A percentile compares a stretch with the other conserved stretches of the same genome.
Conservation (phyloP, 768 basidiomycete species). For the Tricholoma sp. region DNA sequence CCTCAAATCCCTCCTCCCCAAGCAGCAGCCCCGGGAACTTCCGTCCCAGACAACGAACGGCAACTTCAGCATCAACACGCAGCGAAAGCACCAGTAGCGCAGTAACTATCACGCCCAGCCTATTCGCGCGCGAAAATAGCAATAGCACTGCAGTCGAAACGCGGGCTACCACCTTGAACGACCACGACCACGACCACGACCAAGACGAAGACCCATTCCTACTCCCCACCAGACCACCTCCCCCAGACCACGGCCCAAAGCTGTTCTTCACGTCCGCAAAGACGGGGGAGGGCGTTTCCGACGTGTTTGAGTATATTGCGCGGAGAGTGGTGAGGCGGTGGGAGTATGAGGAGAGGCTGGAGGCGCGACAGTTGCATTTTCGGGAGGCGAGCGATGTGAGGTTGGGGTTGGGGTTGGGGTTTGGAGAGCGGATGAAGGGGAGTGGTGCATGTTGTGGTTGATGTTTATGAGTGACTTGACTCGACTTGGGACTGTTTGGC, state of each 20-base stretch:
- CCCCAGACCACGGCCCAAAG: slow-evolving; percentile 52
- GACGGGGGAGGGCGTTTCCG: slow-evolving; percentile 64
- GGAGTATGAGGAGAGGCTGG: slow-evolving; percentile 62
- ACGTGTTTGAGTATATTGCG: slow-evolving; percentile 77
- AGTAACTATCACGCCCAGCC: slow-evolving; percentile 55
- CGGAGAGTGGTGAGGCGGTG: slow-evolving; percentile 53
- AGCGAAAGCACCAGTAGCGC: slow-evolving; percentile 44
- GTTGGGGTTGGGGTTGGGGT: slow-evolving; percentile 34
- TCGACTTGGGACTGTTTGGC: too few relatives aligned
- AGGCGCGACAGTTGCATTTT: slow-evolving; percentile 37
- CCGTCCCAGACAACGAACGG: slow-evolving; percentile 16
- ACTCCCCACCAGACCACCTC: slow-evolving; percentile 22
- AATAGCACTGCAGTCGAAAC: slow-evolving; percentile 10
- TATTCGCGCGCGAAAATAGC: slow-evolving; percentile 38
- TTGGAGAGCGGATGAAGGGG: not conserved
- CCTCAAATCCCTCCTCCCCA: slow-evolving; percentile 17
- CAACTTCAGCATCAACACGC: slow-evolving; percentile 25
- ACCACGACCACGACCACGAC: slow-evolving; percentile 10
- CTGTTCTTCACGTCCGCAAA: slow-evolving; percentile 77
- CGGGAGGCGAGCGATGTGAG: slow-evolving; percentile 31
- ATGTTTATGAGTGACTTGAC: not conserved
- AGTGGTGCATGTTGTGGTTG: slow-evolving; percentile 10
- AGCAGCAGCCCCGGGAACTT: slow-evolving; percentile 20
- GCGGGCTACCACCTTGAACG: slow-evolving; percentile 2
- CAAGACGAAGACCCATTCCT: slow-evolving; percentile 11